Conservation (phyloP, 495 filamentous ascomycete genomes). For the Hypoxylon rickii region DNA sequence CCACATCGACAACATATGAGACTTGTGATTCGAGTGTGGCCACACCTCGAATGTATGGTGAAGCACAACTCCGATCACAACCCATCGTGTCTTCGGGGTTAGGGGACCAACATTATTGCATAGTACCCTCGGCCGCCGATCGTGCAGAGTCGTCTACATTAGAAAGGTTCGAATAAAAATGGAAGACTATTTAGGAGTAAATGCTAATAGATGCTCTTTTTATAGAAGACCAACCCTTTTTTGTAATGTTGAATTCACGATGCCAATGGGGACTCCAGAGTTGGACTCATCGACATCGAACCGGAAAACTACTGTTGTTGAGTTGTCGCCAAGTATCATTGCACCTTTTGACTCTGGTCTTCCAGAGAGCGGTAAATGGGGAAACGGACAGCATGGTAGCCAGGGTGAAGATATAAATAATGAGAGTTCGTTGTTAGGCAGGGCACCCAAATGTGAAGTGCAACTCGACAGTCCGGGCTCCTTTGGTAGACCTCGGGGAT, state of each 20-base stretch:
- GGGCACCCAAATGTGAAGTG: not conserved
- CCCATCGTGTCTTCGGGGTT: not conserved
- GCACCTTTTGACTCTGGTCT: not conserved
- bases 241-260: slow-evolving; percentile 33
- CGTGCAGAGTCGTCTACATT: not conserved
- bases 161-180: slow-evolving; percentile 7
- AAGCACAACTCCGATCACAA: not conserved
- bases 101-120: not conserved
- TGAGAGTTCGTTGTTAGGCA: not conserved
- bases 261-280: slow-evolving; percentile 10
- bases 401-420: not conserved
- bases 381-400: not conserved
- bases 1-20: slow-evolving; percentile 3
- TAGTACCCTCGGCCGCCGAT: not conserved
- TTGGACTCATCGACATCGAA: slow-evolving; percentile 15
- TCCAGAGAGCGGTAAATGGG: not conserved
- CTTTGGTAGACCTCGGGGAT: slow-evolving; percentile 2
- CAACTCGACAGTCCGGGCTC: not conserved
- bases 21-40: not conserved
- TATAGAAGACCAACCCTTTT: slow-evolving; percentile 26
- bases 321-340: slow-evolving; percentile 11
- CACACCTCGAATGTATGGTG: slow-evolving; percentile 10
- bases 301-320: slow-evolving; percentile 34
- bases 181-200: not conserved
- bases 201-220: slow-evolving; percentile 7